phyloP scores from a whole-genome alignment of 225 moss, liverwort and hornwort species.

The Physcomitrium patens region DNA sequence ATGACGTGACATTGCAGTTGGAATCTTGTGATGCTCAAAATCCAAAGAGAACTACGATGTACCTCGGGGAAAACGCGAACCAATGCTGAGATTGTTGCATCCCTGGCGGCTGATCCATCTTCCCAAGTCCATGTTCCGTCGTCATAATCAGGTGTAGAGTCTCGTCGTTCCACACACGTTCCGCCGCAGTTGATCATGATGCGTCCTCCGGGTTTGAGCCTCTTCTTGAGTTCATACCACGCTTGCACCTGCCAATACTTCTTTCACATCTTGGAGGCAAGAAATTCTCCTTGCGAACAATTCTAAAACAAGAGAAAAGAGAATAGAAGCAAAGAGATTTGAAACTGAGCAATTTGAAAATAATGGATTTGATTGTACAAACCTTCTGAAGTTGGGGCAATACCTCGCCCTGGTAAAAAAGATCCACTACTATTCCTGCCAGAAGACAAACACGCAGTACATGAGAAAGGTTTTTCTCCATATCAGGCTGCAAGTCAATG shows the following conservation, averaged over 20 bases:
- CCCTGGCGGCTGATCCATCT: slow-evolving; percentile 71
- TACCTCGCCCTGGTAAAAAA: slow-evolving; percentile 71
- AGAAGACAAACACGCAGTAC: slow-evolving; percentile 11
- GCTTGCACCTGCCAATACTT: slow-evolving; percentile 52
- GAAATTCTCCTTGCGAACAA: not conserved
- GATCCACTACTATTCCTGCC: slow-evolving; percentile 75
- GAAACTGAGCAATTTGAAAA: slow-evolving; percentile 10
- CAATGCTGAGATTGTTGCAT: slow-evolving; percentile 69
- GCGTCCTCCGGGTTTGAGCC: slow-evolving; percentile 70
- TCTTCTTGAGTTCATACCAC: slow-evolving; percentile 61
- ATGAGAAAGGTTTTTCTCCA: slow-evolving; percentile 6
- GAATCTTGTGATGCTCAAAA: slow-evolving; percentile 12
- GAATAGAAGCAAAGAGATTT: too few relatives aligned
- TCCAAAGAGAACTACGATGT: not conserved
- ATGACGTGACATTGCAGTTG: slow-evolving; percentile 5
- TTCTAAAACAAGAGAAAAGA: too few relatives aligned
- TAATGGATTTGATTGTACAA: slow-evolving; percentile 2
- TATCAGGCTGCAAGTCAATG: not conserved
- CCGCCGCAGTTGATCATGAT: slow-evolving; percentile 90
- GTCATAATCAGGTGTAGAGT: slow-evolving; percentile 46
- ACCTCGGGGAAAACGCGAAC: slow-evolving; percentile 59
- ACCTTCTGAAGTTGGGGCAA: slow-evolving; percentile 66
- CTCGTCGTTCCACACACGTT: slow-evolving; percentile 65
- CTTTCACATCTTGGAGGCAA: not conserved
- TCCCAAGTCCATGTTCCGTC: slow-evolving; percentile 91